Conservation (phyloP, 2,329 filamentous ascomycete genomes). For the Xylariaceae sp. region DNA sequence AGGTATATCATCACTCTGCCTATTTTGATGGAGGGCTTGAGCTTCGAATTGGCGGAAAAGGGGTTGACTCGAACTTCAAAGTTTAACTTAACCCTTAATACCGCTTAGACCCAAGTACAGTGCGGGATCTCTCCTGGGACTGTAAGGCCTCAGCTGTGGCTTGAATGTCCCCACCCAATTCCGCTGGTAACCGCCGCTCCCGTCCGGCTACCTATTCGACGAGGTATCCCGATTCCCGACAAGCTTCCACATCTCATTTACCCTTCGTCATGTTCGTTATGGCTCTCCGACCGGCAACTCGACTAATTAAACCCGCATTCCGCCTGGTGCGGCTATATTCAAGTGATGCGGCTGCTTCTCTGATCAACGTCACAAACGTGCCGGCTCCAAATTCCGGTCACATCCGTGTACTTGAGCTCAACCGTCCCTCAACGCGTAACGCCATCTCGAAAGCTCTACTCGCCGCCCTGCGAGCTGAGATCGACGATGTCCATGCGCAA, state of each 20-base stretch:
- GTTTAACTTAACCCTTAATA: no score
- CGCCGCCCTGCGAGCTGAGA: conserved; percentile 63
- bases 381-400: conserved; percentile 75
- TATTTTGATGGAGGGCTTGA: no score
- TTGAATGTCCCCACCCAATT: background rate
- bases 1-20: no score
- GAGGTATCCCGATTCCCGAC: background rate
- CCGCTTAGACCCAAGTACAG: no score
- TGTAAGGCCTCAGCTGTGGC: no score
- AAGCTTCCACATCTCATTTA: background rate
- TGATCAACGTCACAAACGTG: conserved; percentile 68
- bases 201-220: background rate
- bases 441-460: conserved; percentile 82
- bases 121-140: no score
- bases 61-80: no score
- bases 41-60: no score
- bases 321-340: conserved; percentile 37
- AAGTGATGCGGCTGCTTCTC: conserved; percentile 41
- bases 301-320: conserved; percentile 17
- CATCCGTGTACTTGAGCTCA: conserved; percentile 84
- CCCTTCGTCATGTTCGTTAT: conserved; percentile 14
- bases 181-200: background rate
- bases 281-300: conserved; percentile 28
- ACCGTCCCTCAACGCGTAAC: conserved; percentile 80
- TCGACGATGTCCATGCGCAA: conserved; percentile 65